Evolutionary conservation across 2,329 filamentous ascomycete species (phyloP), one percentile per base, ranked within the genome.

Genomic region (Penicillium hordei): DNA sequence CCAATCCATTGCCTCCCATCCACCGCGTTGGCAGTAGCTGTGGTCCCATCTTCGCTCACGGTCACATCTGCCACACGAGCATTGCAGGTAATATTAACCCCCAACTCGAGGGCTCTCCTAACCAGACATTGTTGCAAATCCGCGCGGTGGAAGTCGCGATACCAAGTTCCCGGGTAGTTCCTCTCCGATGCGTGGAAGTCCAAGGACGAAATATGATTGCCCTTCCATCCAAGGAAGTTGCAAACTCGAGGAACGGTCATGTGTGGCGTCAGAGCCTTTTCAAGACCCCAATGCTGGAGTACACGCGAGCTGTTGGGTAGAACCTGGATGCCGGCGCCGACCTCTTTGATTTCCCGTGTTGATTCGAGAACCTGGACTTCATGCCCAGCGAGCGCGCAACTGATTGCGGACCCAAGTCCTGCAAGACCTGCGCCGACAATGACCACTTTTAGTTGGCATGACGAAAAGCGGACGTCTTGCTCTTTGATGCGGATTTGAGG

Each of bases 71-170:
- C 69, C 0, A 83, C 78, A 44, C 76, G 73, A 2, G 79, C 71
- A 38, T 76, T 78, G 25, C 77, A 78, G 17, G 75, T 72, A n/a
- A 84, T 61, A 12, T 66, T 68, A 0, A 76, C 81, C 0, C 83
- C 83, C 0, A 85, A 69, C 55, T 82, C 78, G 4, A 73, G 53
- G 4, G 81, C 81, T 36, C 81, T 68, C 3, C 78, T 72, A 2
- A 84, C 63, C 5, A 85, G 70, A 40, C 75, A 78, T 34, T 69
- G 72, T 40, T 84, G 82, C 21, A 84, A 64, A 58, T 82, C 79
- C 2, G 81, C 80, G 10, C 82, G 77, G 62, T 85, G 82, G 40
- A 85, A 83, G 60, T 84, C 82, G 70, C 79, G 81, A 62, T 83
- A 84, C 68, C 68, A 70, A 7, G 25, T 70, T 0, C 69, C 69